Percentiles rank a stretch among this genome's conserved stretches.
Conservation (phyloP, 139 green algal species). For the Penium margaritaceum region DNA sequence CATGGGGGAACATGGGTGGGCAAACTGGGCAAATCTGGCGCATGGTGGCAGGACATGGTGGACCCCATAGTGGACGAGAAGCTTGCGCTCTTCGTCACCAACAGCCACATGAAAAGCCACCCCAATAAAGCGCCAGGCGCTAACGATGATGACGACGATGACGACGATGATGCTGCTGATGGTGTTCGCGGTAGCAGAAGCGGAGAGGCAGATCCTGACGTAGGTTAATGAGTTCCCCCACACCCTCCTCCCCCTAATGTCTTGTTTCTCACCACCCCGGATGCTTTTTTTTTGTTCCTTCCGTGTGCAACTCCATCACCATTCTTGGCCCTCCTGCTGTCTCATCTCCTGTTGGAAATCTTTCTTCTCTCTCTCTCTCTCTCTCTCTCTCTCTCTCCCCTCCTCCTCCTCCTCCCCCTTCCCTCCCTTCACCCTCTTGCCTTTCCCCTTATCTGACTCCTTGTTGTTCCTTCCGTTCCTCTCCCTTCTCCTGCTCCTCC, state of each 20-base stretch:
- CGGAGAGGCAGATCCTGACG: too few relatives aligned
- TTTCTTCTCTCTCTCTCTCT: background rate
- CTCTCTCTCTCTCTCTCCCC: background rate
- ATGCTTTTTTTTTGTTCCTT: constrained; percentile 4
- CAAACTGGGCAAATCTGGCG: too few relatives aligned
- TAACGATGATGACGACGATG: too few relatives aligned
- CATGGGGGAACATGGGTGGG: too few relatives aligned
- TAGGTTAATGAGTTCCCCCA: too few relatives aligned
- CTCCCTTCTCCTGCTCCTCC: background rate
- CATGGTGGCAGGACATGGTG: constrained; percentile 65
- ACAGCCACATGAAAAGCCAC: too few relatives aligned
- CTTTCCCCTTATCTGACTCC: too few relatives aligned
- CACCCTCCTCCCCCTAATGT: background rate
- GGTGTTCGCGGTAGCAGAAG: too few relatives aligned
- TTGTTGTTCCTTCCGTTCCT: background rate
- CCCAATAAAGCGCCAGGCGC: too few relatives aligned
- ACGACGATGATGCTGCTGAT: too few relatives aligned
- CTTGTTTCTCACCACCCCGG: background rate
- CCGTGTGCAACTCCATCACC: background rate
- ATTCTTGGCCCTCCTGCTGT: background rate
- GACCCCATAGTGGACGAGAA: constrained; percentile 81
- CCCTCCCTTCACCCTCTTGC: too few relatives aligned
- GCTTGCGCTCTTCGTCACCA: constrained; percentile 87
- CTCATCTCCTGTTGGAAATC: background rate
- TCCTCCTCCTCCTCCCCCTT: too few relatives aligned